These are phyloP conservation scores for Effrenium voratum DNA, from an alignment of 73 alveolate species.

Conservation along the genomic window DNA sequence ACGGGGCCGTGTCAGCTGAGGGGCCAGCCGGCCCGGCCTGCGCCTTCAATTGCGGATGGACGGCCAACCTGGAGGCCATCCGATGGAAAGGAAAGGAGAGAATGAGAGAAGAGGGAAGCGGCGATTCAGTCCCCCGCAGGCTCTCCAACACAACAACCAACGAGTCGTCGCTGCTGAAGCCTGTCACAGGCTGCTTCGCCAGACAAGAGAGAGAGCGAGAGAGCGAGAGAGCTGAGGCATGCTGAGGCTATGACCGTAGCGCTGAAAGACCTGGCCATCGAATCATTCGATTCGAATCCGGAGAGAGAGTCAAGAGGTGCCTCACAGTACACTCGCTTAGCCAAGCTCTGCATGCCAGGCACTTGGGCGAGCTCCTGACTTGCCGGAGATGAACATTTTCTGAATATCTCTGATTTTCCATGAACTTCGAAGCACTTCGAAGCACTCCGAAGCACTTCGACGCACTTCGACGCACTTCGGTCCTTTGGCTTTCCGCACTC, in stretches of 20 bases:
- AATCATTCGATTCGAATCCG: no score
- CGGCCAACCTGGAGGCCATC: not conserved
- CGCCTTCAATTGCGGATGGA: constrained; percentile 49
- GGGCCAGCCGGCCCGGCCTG: not conserved
- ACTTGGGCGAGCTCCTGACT: constrained; percentile 42
- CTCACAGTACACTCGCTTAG: constrained; percentile 64
- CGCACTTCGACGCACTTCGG: not conserved
- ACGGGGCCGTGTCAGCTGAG: not conserved
- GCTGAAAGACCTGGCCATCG: constrained; percentile 54
- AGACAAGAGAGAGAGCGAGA: no score
- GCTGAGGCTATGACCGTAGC: constrained; percentile 46
- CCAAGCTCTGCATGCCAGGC: constrained; percentile 71
- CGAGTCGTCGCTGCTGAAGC: constrained; percentile 28
- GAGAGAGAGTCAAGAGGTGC: not conserved
- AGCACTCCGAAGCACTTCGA: no score
- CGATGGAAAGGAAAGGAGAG: not conserved
- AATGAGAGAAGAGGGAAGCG: no score
- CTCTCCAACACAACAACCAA: not conserved
- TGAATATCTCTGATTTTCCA: no score
- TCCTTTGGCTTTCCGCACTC: constrained; percentile 43
- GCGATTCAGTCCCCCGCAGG: not conserved
- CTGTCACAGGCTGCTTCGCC: no score
- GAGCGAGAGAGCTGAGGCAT: not conserved
- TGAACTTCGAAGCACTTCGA: no score
- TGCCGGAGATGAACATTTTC: no score